phyloP scores from a whole-genome alignment of 164 flowering plant genomes.

The Annona cherimola region DNA sequence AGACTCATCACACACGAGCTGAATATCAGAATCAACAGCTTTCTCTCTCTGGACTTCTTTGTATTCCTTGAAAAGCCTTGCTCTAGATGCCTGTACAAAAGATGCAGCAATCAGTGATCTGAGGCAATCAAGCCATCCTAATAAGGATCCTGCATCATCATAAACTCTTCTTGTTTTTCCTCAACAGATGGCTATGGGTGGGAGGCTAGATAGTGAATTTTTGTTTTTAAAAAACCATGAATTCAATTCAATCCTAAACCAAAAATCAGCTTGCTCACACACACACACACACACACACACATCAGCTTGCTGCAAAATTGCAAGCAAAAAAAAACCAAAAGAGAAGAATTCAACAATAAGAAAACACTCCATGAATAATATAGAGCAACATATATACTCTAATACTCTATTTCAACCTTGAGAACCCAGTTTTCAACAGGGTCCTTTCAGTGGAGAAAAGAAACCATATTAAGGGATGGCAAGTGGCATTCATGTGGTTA shows the following conservation, averaged over 20 bases:
- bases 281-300: background rate
- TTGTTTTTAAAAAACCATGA: background rate
- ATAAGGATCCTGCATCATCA: background rate
- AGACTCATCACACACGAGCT: slow-evolving; percentile 84
- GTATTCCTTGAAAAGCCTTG: slow-evolving; percentile 90
- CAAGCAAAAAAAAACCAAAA: background rate
- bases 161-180: background rate
- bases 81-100: slow-evolving; percentile 66
- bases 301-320: background rate
- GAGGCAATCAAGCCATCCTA: background rate
- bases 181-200: background rate
- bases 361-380: no score
- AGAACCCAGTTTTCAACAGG: no score
- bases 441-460: no score
- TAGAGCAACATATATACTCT: no score
- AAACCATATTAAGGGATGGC: no score
- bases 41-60: slow-evolving; percentile 93
- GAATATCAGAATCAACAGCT: slow-evolving; percentile 84
- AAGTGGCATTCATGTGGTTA: no score
- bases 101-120: background rate
- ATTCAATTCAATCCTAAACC: background rate
- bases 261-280: background rate
- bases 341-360: no score
- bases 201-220: background rate
- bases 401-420: no score